Percentiles rank a stretch among this genome's conserved stretches.
Conservation (phyloP, 305 asterid species). For the Solanum chacoense region DNA sequence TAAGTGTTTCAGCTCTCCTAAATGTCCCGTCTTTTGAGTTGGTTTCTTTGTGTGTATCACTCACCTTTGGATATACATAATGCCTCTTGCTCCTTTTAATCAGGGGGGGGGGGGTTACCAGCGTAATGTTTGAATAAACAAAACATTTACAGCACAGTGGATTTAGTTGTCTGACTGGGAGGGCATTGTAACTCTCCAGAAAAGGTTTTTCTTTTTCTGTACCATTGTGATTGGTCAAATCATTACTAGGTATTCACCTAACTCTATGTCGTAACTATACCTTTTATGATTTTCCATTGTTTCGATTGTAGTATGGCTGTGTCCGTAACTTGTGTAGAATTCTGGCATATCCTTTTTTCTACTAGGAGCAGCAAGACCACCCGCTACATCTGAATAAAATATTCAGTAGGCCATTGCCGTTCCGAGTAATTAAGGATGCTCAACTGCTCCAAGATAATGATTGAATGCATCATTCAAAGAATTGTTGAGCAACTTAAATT, state of each 20-base stretch:
- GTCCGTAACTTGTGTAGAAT: background rate
- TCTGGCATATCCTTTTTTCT: background rate
- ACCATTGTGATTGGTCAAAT: background rate
- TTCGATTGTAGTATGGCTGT: background rate
- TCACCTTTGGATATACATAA: background rate
- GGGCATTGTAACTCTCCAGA: background rate
- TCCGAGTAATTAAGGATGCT: background rate
- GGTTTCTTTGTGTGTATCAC: background rate
- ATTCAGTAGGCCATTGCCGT: background rate
- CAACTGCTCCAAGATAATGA: background rate
- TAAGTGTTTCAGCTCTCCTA: background rate
- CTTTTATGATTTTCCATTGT: background rate
- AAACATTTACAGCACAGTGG: background rate
- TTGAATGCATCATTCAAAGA: background rate
- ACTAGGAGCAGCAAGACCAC: background rate
- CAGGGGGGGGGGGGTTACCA: background rate
- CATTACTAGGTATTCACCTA: background rate
- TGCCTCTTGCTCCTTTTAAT: background rate
- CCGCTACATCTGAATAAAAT: background rate
- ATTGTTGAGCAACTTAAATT: background rate
- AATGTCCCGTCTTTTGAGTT: background rate
- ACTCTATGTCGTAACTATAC: background rate
- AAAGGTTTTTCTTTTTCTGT: background rate
- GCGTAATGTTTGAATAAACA: background rate
- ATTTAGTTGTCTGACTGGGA: background rate